A percentile compares a stretch with the other conserved stretches of the same genome.
Conservation (phyloP, 768 basidiomycete species). For the Floccularia luteovirens region DNA sequence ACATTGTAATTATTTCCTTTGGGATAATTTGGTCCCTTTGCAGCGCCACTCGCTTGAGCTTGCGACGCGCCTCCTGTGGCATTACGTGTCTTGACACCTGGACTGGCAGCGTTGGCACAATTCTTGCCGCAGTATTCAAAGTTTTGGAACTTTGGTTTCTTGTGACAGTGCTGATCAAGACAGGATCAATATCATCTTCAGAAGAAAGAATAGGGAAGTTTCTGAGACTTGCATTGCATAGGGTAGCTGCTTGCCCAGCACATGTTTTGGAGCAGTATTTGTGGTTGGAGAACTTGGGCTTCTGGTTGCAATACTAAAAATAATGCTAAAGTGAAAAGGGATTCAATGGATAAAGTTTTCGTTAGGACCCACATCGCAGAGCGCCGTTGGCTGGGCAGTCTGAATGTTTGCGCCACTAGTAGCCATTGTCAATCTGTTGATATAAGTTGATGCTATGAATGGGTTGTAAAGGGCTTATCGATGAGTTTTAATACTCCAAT, state of each 20-base stretch:
- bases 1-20: slow-evolving; percentile 9
- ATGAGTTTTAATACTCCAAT: slow-evolving; percentile 6
- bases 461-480: not conserved
- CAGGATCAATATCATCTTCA: not conserved
- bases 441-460: slow-evolving; percentile 3
- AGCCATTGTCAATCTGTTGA: slow-evolving; percentile 15
- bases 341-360: not conserved
- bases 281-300: slow-evolving; percentile 37
- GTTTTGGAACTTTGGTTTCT: slow-evolving; percentile 50
- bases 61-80: slow-evolving; percentile 5
- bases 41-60: slow-evolving; percentile 2
- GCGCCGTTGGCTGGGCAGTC: slow-evolving; percentile 12
- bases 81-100: slow-evolving; percentile 12
- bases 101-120: slow-evolving; percentile 43
- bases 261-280: slow-evolving; percentile 50
- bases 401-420: slow-evolving; percentile 15
- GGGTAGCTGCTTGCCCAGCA: slow-evolving; percentile 32
- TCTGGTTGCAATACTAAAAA: slow-evolving; percentile 40
- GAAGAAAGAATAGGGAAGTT: not conserved
- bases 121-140: slow-evolving; percentile 61
- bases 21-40: slow-evolving; percentile 9
- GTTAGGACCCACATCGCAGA: slow-evolving; percentile 29
- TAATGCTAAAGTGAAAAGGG: not conserved
- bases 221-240: slow-evolving; percentile 32
- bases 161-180: slow-evolving; percentile 53